Conservation (phyloP, 495 filamentous ascomycete genomes). For the Ascodesmis nigricans region DNA sequence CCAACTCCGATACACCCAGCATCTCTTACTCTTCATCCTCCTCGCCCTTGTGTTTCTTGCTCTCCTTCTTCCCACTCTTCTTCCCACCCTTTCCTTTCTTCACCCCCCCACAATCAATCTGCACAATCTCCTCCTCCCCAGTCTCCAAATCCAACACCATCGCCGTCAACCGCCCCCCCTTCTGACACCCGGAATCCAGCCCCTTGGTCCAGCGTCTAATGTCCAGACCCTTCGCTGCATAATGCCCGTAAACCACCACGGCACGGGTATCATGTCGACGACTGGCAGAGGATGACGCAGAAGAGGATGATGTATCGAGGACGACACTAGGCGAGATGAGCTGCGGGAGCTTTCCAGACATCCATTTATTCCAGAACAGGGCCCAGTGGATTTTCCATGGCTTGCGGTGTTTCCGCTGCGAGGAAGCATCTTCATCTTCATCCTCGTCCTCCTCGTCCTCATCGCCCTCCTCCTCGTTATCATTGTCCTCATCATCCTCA, state of each 20-base stretch:
- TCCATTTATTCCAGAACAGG: too few species aligned
- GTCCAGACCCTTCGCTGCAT: conserved; percentile 48
- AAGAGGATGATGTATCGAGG: not conserved
- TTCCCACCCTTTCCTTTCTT: not conserved
- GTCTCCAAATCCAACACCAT: conserved; percentile 32
- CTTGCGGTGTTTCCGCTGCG: too few species aligned
- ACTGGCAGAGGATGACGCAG: conserved; percentile 27
- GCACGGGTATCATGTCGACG: too few species aligned
- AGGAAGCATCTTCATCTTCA: too few species aligned
- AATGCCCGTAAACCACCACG: conserved; percentile 78
- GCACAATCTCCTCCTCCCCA: not conserved
- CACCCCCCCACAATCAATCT: not conserved
- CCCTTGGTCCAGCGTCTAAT: conserved; percentile 53
- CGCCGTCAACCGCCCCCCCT: conserved; percentile 53
- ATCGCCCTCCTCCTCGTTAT: not conserved
- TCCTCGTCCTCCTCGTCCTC: not conserved
- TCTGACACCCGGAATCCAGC: conserved; percentile 61
- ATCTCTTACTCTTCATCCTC: too few species aligned
- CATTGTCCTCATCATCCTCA: conserved; percentile 1
- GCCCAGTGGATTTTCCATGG: too few species aligned
- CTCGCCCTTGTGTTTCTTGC: not conserved
- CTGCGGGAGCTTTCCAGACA: not conserved
- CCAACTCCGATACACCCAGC: too few species aligned
- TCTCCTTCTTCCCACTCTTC: not conserved
- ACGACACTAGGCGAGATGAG: not conserved